phyloP scores from a whole-genome alignment of 768 basidiomycete genomes.

The Phanerochaete carnosa region DNA sequence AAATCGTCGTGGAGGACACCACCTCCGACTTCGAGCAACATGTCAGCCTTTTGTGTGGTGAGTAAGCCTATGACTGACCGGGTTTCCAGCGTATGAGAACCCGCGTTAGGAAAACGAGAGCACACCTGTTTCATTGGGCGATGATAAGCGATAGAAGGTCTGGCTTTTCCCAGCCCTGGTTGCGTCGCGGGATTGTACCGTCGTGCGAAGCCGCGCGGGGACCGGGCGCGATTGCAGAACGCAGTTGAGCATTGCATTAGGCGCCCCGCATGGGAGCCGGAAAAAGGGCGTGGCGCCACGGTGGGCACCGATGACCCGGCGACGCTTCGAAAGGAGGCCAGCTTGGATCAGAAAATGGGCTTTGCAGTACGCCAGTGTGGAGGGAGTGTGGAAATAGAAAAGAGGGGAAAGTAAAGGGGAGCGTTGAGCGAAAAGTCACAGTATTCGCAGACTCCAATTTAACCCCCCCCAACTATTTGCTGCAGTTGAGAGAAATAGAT shows the following conservation, averaged over 20 bases:
- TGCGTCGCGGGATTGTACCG: not conserved
- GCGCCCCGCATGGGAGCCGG: not conserved
- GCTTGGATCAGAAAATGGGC: too few species aligned
- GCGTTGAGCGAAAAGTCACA: too few species aligned
- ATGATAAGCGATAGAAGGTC: not conserved
- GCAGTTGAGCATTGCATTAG: not conserved
- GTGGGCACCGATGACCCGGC: too few species aligned
- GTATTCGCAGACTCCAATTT: too few species aligned
- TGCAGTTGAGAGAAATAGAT: too few species aligned
- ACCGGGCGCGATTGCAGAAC: not conserved
- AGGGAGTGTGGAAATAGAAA: too few species aligned
- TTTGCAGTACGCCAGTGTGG: too few species aligned
- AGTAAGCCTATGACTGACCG: not conserved
- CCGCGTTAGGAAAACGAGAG: not conserved
- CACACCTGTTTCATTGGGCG: not conserved
- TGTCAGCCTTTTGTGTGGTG: not conserved
- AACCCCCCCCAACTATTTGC: too few species aligned
- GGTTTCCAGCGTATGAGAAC: not conserved
- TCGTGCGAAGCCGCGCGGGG: not conserved
- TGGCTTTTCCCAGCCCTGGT: not conserved
- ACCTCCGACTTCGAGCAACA: not conserved
- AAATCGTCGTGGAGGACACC: too few species aligned
- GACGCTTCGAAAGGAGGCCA: too few species aligned
- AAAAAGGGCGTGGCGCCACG: not conserved
- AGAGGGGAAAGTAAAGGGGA: too few species aligned